Evolutionary conservation across 345 rosid genomes (phyloP).

Genomic region (Eucalyptus sideroxylon): DNA sequence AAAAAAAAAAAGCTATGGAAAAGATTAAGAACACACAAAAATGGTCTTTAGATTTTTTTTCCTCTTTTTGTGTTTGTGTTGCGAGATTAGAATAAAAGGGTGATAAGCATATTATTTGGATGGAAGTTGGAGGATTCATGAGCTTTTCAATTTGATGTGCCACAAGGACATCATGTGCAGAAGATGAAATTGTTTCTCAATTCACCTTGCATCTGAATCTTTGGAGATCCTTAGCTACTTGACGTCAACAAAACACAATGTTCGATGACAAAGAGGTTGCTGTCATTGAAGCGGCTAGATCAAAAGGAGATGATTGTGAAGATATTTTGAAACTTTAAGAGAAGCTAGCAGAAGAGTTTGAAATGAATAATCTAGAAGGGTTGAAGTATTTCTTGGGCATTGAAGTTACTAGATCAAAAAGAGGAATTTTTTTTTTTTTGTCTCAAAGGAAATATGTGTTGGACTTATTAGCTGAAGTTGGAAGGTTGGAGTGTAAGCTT

Average conservation of each 20-base stretch:
- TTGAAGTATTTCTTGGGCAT: too few relatives aligned
- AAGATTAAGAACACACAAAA: not conserved
- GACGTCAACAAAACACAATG: not conserved
- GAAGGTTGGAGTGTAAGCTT: too few relatives aligned
- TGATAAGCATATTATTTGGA: not conserved
- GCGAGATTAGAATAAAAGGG: not conserved
- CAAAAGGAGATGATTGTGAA: not conserved
- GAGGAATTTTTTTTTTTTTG: too few relatives aligned
- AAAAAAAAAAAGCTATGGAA: not conserved
- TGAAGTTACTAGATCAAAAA: too few relatives aligned
- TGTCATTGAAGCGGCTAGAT: too few relatives aligned
- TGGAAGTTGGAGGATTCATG: not conserved
- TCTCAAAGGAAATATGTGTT: too few relatives aligned
- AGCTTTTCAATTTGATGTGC: not conserved
- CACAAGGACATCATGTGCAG: not conserved
- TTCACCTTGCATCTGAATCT: not conserved
- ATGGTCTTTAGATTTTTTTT: not conserved
- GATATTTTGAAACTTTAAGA: too few relatives aligned
- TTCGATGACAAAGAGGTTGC: not conserved
- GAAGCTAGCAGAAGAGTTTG: too few relatives aligned
- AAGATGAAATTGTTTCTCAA: not conserved
- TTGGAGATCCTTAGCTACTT: not conserved
- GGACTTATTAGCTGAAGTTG: too few relatives aligned
- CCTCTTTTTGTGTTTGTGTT: fast-evolving
- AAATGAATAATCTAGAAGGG: too few relatives aligned